These are phyloP conservation scores for Capsella bursapastoris DNA, from an alignment of 345 rosid genomes.

Conservation along the genomic window DNA sequence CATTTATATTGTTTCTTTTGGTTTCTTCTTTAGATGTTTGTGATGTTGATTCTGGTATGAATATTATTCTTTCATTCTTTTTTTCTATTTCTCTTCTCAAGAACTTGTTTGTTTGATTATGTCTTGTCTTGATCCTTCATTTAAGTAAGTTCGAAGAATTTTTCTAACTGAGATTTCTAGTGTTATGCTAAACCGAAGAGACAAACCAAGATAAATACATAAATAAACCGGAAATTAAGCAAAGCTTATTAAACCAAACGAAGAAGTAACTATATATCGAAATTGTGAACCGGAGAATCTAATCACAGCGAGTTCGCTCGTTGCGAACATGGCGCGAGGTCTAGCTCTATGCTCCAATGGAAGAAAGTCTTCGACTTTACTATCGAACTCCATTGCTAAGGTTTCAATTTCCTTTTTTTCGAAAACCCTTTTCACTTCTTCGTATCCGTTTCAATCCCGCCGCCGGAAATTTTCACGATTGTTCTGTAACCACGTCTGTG, in stretches of 20 bases:
- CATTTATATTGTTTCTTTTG: conserved; percentile 24
- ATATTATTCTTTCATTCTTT: conserved; percentile 39
- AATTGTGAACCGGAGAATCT: too few species aligned
- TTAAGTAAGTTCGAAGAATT: too few species aligned
- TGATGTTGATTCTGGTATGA: conserved; percentile 31
- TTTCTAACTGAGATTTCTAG: too few species aligned
- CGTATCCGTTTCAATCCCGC: conserved; percentile 26
- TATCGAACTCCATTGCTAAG: conserved; percentile 34
- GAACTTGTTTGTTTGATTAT: too few species aligned
- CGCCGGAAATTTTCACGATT: conserved; percentile 46
- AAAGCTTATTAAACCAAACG: too few species aligned
- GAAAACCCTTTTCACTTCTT: conserved; percentile 38
- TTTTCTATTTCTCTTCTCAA: background rate
- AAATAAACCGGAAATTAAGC: too few species aligned
- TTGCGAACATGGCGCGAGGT: conserved; percentile 56
- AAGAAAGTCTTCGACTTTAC: conserved; percentile 45
- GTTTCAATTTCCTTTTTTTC: conserved; percentile 44
- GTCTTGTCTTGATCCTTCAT: too few species aligned
- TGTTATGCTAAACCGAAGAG: too few species aligned
- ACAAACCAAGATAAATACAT: too few species aligned
- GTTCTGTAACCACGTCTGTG: conserved; percentile 49
- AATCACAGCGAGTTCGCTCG: background rate
- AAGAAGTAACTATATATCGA: too few species aligned
- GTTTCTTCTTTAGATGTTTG: conserved; percentile 22
- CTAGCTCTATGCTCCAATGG: conserved; percentile 44